Base-by-base conservation (phyloP, 345 rosid genomes). In the rapeseed (Brassica napus) region DNA sequence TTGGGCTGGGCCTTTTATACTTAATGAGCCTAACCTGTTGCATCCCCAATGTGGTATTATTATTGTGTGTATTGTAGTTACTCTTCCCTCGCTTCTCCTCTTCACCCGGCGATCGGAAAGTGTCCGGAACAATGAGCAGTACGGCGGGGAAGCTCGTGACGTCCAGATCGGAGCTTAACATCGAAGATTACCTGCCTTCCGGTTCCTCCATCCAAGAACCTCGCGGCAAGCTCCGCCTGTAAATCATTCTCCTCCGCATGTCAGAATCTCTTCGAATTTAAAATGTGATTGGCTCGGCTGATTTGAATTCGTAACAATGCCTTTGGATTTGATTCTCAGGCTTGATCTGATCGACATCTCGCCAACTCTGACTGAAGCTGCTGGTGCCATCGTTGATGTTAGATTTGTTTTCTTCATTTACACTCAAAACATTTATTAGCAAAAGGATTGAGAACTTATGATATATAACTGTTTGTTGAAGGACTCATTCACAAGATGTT, bases 331-430 rank as follows among this genome's bases (percentile, higher is more conserved):
- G 1, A 34, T 69, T 23, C 67, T 30, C 72, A 93, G 98, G 85
- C 88, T 89, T 72, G 97, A 96, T 86, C 82, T 96, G 87, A 90
- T 96, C n/a, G 98, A 96, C 34, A 86, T 93, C 61, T 88, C 97
- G 4, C 98, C 97, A 0, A 85, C 94, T 12, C 89, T 95, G 14
- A 89, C 98, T 11, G 99, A 96, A 85, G 98, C 98, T 81, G 97
- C 94, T 65, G 99, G 99, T 68, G 99, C 98, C 72, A 96, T 93
- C 79, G 86, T 93, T 70, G 99, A 96, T 87, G 99, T 92, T 35
- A 76, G 60, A 54, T 72, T 10, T 30, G 69, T 72, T 21, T 47
- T 39, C 49, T 35, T 70, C 69, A 54, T 68, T 26, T 23, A 23
- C 24, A 23, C 24, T 23, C 24, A 23, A 23, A 23, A 23, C 24